Percentiles rank a stretch among this genome's conserved stretches.
Evolutionary conservation across 2,329 filamentous ascomycete species (phyloP).

Genomic region (Ophiostoma piceae): DNA sequence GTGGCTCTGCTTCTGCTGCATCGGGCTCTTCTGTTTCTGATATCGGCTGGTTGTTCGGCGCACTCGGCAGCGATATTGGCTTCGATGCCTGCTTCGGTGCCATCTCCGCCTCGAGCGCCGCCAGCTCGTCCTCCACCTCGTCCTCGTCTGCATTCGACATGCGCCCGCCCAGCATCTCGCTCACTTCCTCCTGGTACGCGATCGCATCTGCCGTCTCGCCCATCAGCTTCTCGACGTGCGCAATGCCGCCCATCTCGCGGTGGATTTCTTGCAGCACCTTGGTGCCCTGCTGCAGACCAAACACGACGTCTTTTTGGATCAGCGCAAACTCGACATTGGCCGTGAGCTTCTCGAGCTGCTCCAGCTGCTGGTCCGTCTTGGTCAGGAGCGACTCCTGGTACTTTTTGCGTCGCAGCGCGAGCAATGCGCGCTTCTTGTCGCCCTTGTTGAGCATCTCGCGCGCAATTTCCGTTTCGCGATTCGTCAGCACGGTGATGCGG

Average conservation of each 20-base stretch:
- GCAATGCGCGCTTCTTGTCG: constrained; percentile 74
- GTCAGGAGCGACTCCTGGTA: constrained; percentile 86
- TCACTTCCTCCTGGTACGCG: constrained; percentile 93
- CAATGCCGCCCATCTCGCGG: constrained; percentile 90
- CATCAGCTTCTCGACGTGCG: constrained; percentile 91
- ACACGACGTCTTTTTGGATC: constrained; percentile 94
- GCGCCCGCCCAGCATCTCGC: constrained; percentile 78
- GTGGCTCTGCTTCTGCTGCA: constrained; percentile 9
- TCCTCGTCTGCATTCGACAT: constrained; percentile 96
- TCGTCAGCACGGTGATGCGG: constrained; percentile 78
- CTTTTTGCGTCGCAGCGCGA: constrained; percentile 90
- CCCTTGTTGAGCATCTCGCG: constrained; percentile 72
- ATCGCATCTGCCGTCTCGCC: constrained; percentile 85
- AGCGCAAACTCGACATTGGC: constrained; percentile 89
- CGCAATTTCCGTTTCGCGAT: constrained; percentile 81
- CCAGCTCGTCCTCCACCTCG: constrained; percentile 93
- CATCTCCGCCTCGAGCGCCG: constrained; percentile 65
- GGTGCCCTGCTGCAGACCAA: constrained; percentile 87
- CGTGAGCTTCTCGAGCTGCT: constrained; percentile 83
- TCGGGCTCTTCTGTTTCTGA: constrained; percentile 1
- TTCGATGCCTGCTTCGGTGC: constrained; percentile 25
- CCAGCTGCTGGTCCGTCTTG: constrained; percentile 91
- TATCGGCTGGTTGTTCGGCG: constrained; percentile 38
- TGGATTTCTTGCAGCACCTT: constrained; percentile 86
- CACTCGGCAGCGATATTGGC: constrained; percentile 49